Conservation (phyloP, 345 rosid genomes). For the Salix suchowensis region DNA sequence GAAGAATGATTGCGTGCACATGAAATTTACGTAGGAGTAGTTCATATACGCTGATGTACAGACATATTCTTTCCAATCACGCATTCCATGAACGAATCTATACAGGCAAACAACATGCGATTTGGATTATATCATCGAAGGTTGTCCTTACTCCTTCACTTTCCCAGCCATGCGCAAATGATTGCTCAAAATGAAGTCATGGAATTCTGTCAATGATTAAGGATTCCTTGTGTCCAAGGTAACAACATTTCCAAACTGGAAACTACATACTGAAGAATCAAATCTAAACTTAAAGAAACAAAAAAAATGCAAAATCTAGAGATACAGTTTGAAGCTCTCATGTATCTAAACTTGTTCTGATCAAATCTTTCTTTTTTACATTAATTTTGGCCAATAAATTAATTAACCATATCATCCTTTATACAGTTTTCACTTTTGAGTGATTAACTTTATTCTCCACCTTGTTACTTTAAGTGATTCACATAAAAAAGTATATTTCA, state of each 20-base stretch:
- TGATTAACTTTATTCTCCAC: slow-evolving; percentile 1
- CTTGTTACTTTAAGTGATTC: slow-evolving; percentile 8
- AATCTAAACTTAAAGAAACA: too few species aligned
- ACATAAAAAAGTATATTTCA: slow-evolving; percentile 5
- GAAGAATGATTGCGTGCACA: too few species aligned
- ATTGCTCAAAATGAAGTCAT: slow-evolving; percentile 26
- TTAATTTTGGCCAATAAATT: too few species aligned
- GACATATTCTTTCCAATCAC: slow-evolving; percentile 12
- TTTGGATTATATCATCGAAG: slow-evolving; percentile 20
- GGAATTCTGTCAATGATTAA: slow-evolving; percentile 15
- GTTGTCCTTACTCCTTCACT: not conserved
- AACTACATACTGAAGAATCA: too few species aligned
- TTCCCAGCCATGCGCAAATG: slow-evolving; percentile 25
- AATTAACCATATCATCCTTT: not conserved
- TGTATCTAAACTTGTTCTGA: not conserved
- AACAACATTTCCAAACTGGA: too few species aligned
- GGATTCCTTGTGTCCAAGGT: not conserved
- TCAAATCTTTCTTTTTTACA: not conserved
- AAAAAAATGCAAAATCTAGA: too few species aligned
- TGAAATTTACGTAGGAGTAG: too few species aligned
- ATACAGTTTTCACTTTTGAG: not conserved
- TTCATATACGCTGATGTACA: slow-evolving; percentile 2
- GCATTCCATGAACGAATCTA: slow-evolving; percentile 21
- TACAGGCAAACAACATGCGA: slow-evolving; percentile 15
- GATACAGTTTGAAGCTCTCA: too few species aligned